Evolutionary conservation across 306 rosid species (phyloP).

Genomic region (Vigna angularis): DNA sequence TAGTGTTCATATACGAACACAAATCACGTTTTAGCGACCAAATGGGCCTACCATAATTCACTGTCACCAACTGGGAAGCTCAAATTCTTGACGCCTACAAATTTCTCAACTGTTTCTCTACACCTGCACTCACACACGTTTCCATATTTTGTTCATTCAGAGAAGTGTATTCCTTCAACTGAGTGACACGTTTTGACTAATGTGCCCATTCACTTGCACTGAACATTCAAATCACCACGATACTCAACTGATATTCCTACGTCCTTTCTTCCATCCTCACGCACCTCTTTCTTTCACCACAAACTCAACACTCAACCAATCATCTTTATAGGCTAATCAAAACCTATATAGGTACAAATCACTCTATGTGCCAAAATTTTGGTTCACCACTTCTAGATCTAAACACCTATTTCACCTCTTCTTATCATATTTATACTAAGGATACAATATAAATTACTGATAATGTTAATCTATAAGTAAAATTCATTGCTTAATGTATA

Average conservation of each 20-base stretch:
- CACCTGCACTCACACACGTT: too few relatives aligned
- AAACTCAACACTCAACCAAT: not conserved
- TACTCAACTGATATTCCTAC: not conserved
- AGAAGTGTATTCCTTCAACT: not conserved
- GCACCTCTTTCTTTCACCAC: not conserved
- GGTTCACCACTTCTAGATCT: not conserved
- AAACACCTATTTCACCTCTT: not conserved
- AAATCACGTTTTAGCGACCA: not conserved
- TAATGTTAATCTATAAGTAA: too few relatives aligned
- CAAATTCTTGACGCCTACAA: not conserved
- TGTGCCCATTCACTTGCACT: slow-evolving; percentile 26
- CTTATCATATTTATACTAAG: too few relatives aligned
- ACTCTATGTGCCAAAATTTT: not conserved
- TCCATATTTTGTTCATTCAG: not conserved
- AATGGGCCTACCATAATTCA: not conserved
- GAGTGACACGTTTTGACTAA: not conserved
- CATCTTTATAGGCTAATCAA: too few relatives aligned
- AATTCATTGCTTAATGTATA: too few relatives aligned
- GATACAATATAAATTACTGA: too few relatives aligned
- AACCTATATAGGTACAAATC: not conserved
- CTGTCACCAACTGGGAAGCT: not conserved
- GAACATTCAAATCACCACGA: slow-evolving; percentile 15
- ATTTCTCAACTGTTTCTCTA: not conserved
- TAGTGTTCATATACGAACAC: too few relatives aligned
- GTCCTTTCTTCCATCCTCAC: not conserved